Evolutionary conservation across 208 protist species (phyloP).

Genomic region (Trypanosomatidae sp.): DNA sequence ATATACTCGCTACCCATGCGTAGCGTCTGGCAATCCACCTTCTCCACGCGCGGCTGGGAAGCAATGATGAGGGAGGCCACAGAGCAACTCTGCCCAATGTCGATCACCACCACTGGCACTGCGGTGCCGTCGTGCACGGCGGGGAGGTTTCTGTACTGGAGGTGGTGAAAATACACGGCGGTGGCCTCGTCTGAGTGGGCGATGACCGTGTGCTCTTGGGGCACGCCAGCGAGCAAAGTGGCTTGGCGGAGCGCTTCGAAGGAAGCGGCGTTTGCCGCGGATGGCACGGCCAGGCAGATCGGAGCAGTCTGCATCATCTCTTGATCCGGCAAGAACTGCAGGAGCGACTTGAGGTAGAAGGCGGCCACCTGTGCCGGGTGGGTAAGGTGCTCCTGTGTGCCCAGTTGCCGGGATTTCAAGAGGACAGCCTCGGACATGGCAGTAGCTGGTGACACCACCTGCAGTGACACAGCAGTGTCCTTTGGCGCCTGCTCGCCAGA

Average conservation of each 20-base stretch:
- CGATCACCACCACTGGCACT: constrained; percentile 50
- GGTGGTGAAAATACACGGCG: constrained; percentile 66
- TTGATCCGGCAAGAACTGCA: constrained; percentile 36
- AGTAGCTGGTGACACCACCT: constrained; percentile 17
- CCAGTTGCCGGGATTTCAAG: constrained; percentile 14
- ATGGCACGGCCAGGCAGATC: constrained; percentile 33
- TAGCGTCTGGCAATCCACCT: constrained; percentile 36
- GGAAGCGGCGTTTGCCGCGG: constrained; percentile 17
- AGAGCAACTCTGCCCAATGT: constrained; percentile 60
- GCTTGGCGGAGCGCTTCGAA: constrained; percentile 53
- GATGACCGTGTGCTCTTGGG: constrained; percentile 39
- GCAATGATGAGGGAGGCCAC: constrained; percentile 35
- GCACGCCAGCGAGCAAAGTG: constrained; percentile 52
- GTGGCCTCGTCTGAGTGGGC: constrained; percentile 48
- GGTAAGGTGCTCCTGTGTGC: constrained; percentile 21
- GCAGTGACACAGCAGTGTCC: constrained; percentile 14
- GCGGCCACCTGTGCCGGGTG: constrained; percentile 50
- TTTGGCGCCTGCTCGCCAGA: constrained; percentile 14
- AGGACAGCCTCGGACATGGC: constrained; percentile 19
- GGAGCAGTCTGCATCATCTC: constrained; percentile 16
- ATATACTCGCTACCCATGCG: constrained; percentile 55
- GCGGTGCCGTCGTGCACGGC: constrained; percentile 14
- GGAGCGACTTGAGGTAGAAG: constrained; percentile 64
- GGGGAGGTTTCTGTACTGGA: constrained; percentile 50
- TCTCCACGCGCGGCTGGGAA: constrained; percentile 32